phyloP scores from a whole-genome alignment of 768 basidiomycete species.

The Krasilnikovozyma curviuscula region DNA sequence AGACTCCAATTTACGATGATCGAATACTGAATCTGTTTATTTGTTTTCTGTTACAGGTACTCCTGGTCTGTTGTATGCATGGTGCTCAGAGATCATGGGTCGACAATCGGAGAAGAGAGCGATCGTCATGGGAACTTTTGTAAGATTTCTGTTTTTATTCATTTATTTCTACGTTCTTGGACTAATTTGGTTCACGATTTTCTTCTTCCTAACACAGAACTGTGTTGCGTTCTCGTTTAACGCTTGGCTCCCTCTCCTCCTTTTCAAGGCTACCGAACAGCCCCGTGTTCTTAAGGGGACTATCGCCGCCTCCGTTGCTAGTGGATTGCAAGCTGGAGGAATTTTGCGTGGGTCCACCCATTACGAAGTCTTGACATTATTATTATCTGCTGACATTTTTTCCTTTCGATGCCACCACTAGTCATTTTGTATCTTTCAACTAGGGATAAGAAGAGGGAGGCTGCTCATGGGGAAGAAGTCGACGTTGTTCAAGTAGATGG shows the following conservation, averaged over 20 bases:
- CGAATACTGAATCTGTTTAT: too few species aligned
- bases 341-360: too few species aligned
- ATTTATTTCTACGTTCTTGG: background rate
- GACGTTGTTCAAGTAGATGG: too few species aligned
- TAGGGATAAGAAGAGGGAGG: background rate
- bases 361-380: too few species aligned
- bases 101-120: background rate
- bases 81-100: background rate
- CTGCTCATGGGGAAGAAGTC: too few species aligned
- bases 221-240: background rate
- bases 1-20: too few species aligned
- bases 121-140: background rate
- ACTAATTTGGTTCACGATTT: background rate
- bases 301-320: background rate
- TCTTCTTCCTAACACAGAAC: background rate
- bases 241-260: conserved; percentile 2
- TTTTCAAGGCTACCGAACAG: conserved; percentile 3
- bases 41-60: too few species aligned
- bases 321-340: background rate
- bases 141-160: background rate
- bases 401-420: too few species aligned
- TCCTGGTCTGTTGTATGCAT: background rate
- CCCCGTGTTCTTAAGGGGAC: conserved; percentile 1
- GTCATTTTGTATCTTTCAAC: background rate
- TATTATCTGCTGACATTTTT: too few species aligned